Base-by-base conservation (phyloP, 257 asterid species). In the Fraxinus americana region DNA sequence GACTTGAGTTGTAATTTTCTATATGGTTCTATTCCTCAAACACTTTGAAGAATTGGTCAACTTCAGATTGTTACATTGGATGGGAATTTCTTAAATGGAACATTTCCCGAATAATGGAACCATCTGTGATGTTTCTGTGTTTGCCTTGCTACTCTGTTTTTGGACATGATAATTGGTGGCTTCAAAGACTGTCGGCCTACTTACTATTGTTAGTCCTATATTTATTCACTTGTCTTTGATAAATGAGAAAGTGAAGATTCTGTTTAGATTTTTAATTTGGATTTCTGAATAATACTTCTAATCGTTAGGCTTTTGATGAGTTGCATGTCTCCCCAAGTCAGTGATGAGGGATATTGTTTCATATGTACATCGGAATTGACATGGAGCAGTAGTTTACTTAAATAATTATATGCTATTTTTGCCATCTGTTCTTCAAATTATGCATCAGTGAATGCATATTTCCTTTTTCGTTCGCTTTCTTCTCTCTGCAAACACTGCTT, bases 261-360 rank as follows among this genome's bases (percentile, higher is more conserved):
- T 80, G 86, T 81, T 84, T 88, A 86, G 89, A 71, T 74, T 78
- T 83, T 86, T 73, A 78, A 80, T 73, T 78, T 69, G 29, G 86
- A 82, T 83, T 85, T 88, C 84, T 73, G 86, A 91, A 91, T 91
- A 89, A 87, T 72, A 83, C 84, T 82, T 84, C 70, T 72, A 84
- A 75, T 80, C 75, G 76, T 45, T 70, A 67, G 69, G 81, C 77
- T 84, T 79, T 74, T 78, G 85, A 73, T 82, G 83, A 81, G 77
- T 73, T 79, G 82, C 82, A 78, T 79, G 79, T 83, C 77, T 83
- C 84, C 78, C 76, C 75, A 75, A 54, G 54, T 48, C 71, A 82
- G 85, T 78, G 83, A n/a, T n/a, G n/a, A 77, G 75, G 85, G 86
- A 77, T 81, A 83, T 71, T 65, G 79, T 87, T 89, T 79, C 87